A percentile compares a stretch with the other conserved stretches of the same genome.
Evolutionary conservation across 495 filamentous ascomycete genomes (phyloP).

Genomic region (Penicillium salamii): DNA sequence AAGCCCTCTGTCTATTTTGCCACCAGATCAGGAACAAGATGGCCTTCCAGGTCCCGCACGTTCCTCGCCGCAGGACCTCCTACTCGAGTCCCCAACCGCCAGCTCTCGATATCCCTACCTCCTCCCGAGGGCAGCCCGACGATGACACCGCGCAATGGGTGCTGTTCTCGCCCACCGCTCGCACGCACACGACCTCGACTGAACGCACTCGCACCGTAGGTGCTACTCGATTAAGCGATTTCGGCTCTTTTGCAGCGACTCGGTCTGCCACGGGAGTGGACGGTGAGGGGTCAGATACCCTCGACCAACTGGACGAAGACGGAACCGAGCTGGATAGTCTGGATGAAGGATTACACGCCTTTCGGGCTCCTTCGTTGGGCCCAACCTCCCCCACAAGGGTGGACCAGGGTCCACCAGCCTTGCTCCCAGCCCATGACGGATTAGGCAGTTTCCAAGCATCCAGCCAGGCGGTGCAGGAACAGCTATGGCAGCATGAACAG

Average conservation of each 20-base stretch:
- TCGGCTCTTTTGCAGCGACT: conserved; percentile 73
- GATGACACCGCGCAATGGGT: conserved; percentile 92
- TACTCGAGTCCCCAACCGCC: conserved; percentile 48
- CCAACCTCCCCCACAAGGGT: conserved; percentile 44
- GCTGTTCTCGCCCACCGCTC: conserved; percentile 79
- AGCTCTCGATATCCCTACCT: conserved; percentile 33
- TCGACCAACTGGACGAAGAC: conserved; percentile 62
- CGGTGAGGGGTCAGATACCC: conserved; percentile 46
- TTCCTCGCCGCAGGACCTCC: conserved; percentile 56
- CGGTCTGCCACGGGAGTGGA: conserved; percentile 42
- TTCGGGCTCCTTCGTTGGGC: conserved; percentile 63
- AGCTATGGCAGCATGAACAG: conserved; percentile 80
- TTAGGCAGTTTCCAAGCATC: conserved; percentile 74
- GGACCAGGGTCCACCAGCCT: conserved; percentile 53
- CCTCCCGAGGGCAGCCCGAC: conserved; percentile 32
- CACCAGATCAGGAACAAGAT: conserved; percentile 43
- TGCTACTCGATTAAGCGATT: conserved; percentile 74
- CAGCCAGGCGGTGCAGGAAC: conserved; percentile 61
- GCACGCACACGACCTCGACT: conserved; percentile 69
- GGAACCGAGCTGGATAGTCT: conserved; percentile 78
- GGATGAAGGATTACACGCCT: conserved; percentile 84
- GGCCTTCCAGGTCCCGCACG: conserved; percentile 81
- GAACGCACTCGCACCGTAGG: conserved; percentile 70
- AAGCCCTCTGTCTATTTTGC: conserved; percentile 4
- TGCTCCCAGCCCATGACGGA: conserved; percentile 89